Percentiles rank a stretch among this genome's conserved stretches.
Evolutionary conservation across 2,329 filamentous ascomycete species (phyloP).

Genomic region (Verticillium klebahnii): DNA sequence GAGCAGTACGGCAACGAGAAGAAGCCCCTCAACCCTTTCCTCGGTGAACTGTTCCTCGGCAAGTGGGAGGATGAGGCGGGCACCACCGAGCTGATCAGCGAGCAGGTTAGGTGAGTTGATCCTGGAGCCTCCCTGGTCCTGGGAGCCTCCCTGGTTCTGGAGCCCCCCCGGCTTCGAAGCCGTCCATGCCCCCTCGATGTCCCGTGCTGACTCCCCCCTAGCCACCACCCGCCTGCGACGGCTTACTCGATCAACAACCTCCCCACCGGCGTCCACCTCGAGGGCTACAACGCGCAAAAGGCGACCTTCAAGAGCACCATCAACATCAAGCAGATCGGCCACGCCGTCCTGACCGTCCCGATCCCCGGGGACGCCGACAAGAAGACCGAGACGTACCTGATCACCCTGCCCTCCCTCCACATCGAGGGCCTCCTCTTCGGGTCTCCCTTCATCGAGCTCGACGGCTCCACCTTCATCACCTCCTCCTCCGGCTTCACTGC

Average conservation of each 20-base stretch:
- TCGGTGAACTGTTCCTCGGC: slow-evolving; percentile 91
- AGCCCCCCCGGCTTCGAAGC: too few relatives aligned
- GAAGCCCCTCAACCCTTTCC: slow-evolving; percentile 94
- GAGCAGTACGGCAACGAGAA: slow-evolving; percentile 87
- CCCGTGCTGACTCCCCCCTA: slow-evolving; percentile 20
- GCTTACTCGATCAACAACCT: slow-evolving; percentile 90
- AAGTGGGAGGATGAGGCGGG: slow-evolving; percentile 82
- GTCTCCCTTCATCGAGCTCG: slow-evolving; percentile 85
- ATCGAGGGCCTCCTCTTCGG: slow-evolving; percentile 90
- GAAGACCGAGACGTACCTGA: slow-evolving; percentile 70
- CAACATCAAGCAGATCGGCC: slow-evolving; percentile 90
- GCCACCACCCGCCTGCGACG: slow-evolving; percentile 90
- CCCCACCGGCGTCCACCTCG: slow-evolving; percentile 70
- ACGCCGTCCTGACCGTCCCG: slow-evolving; percentile 76
- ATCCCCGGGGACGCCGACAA: slow-evolving; percentile 22
- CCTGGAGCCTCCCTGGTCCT: background rate
- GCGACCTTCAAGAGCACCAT: slow-evolving; percentile 92
- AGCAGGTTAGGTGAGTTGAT: slow-evolving; percentile 71
- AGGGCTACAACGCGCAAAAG: slow-evolving; percentile 95
- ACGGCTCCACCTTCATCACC: slow-evolving; percentile 77
- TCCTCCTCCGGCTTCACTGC: slow-evolving; percentile 83
- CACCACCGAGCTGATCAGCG: slow-evolving; percentile 80
- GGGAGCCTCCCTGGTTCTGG: too few relatives aligned
- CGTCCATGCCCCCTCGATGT: background rate
- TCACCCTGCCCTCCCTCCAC: slow-evolving; percentile 85